Percentiles rank a stretch among this genome's conserved stretches.
phyloP scores from a whole-genome alignment of 352 stramenopile species.

The Thalassiosira exigua region DNA sequence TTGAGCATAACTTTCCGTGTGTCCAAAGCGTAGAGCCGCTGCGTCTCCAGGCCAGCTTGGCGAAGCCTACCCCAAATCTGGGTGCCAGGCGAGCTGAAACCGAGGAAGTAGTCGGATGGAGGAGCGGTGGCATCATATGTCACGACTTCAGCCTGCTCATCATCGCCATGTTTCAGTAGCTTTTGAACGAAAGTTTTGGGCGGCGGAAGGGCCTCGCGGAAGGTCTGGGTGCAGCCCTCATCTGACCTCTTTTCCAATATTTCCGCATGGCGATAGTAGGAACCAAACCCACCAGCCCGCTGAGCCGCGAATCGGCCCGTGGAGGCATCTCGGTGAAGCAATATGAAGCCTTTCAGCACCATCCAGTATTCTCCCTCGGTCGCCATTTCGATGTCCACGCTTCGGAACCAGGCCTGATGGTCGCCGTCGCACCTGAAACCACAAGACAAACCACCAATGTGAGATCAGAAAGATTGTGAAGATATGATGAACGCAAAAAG shows the following conservation, averaged over 20 bases:
- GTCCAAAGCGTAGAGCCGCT: slow-evolving; percentile 80
- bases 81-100: slow-evolving; percentile 82
- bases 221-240: slow-evolving; percentile 22
- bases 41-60: slow-evolving; percentile 80
- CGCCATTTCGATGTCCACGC: slow-evolving; percentile 81
- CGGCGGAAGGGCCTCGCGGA: slow-evolving; percentile 45
- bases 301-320: slow-evolving; percentile 74
- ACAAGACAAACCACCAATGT: not conserved
- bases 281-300: slow-evolving; percentile 75
- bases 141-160: slow-evolving; percentile 23
- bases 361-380: slow-evolving; percentile 86
- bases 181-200: slow-evolving; percentile 37
- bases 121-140: slow-evolving; percentile 52
- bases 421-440: slow-evolving; percentile 42
- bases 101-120: slow-evolving; percentile 85
- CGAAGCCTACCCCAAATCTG: slow-evolving; percentile 84
- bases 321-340: slow-evolving; percentile 80
- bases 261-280: slow-evolving; percentile 48
- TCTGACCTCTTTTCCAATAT: slow-evolving; percentile 33
- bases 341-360: slow-evolving; percentile 80
- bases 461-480: slow-evolving; percentile 2
- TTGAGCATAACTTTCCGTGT: slow-evolving; percentile 85
- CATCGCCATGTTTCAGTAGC: slow-evolving; percentile 34
- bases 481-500: not conserved
- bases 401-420: slow-evolving; percentile 55